Conservation (phyloP, 2,329 filamentous ascomycete species). For the Claviceps pazoutovae region DNA sequence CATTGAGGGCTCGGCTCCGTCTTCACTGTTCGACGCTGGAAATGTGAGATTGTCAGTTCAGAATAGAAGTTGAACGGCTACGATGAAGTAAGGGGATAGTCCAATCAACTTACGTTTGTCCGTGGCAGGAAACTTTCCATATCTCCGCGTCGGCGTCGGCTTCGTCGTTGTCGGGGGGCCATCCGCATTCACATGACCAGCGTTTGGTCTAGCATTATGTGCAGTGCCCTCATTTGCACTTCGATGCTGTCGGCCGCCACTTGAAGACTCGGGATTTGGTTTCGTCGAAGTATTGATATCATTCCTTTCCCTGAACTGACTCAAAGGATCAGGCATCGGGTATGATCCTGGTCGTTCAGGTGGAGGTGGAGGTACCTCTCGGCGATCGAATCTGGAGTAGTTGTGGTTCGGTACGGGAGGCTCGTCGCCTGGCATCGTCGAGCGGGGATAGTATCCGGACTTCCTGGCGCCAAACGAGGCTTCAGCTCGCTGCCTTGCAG, state of each 20-base stretch:
- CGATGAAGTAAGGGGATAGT: neutral
- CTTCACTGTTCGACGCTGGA: slow-evolving; percentile 7
- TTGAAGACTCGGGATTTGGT: slow-evolving; percentile 1
- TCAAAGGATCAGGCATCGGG: slow-evolving; percentile 32
- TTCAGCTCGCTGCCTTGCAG: slow-evolving; percentile 38
- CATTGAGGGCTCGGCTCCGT: slow-evolving; percentile 29
- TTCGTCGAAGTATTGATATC: slow-evolving; percentile 19
- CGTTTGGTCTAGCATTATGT: neutral
- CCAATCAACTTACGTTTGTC: neutral
- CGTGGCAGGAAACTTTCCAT: neutral
- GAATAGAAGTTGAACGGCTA: neutral
- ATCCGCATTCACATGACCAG: neutral
- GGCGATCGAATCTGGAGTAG: slow-evolving; percentile 25
- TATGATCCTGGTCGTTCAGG: slow-evolving; percentile 5
- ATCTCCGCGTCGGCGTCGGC: neutral
- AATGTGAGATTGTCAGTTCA: neutral
- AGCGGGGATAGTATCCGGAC: slow-evolving; percentile 35
- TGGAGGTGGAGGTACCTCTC: slow-evolving; percentile 7
- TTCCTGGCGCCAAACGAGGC: slow-evolving; percentile 40
- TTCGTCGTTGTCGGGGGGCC: neutral
- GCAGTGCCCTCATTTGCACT: neutral
- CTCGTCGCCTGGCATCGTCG: slow-evolving; percentile 36
- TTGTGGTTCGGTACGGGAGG: slow-evolving; percentile 34
- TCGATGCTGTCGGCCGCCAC: neutral
- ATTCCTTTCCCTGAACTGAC: slow-evolving; percentile 28